These are phyloP conservation scores for Coccomyxa subellipsoidea DNA, from an alignment of 163 green algal species.

Conservation along the genomic window DNA sequence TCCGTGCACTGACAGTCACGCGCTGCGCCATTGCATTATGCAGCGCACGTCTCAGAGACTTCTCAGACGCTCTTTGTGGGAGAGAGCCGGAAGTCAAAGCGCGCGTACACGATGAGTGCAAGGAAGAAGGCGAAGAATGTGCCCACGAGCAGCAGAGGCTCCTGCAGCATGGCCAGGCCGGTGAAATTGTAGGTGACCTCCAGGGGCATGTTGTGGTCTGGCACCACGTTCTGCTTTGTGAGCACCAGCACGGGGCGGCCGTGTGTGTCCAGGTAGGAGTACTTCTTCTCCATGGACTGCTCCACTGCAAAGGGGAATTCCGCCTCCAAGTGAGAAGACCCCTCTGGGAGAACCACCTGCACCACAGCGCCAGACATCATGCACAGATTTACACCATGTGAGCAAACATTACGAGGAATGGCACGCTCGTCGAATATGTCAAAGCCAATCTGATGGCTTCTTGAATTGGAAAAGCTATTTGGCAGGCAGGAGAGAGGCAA, in stretches of 20 bases:
- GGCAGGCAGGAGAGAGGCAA: too few relatives aligned
- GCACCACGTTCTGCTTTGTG: conserved; percentile 59
- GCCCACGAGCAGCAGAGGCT: conserved; percentile 67
- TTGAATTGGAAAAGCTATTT: too few relatives aligned
- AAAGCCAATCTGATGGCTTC: too few relatives aligned
- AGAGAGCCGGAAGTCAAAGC: conserved; percentile 34
- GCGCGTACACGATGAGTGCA: conserved; percentile 39
- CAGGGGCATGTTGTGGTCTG: conserved; percentile 56
- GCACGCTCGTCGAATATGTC: too few relatives aligned
- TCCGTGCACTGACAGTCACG: too few relatives aligned
- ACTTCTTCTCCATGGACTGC: conserved; percentile 45
- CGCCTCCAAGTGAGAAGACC: conserved; percentile 41
- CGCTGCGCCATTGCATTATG: too few relatives aligned
- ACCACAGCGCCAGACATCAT: too few relatives aligned
- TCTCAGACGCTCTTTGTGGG: not conserved
- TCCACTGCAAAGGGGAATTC: conserved; percentile 42
- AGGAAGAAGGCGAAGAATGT: conserved; percentile 2
- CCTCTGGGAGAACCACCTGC: conserved; percentile 77
- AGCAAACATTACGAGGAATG: not conserved
- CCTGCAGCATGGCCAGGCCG: conserved; percentile 40
- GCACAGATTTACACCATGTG: not conserved
- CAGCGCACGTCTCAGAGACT: too few relatives aligned
- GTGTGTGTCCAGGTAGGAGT: conserved; percentile 80
- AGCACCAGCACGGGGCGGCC: conserved; percentile 82
- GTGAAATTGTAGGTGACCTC: conserved; percentile 67